These are phyloP conservation scores for Kodamaea alishanica DNA, from an alignment of 1,139 yeast species.

Conservation along the genomic window DNA sequence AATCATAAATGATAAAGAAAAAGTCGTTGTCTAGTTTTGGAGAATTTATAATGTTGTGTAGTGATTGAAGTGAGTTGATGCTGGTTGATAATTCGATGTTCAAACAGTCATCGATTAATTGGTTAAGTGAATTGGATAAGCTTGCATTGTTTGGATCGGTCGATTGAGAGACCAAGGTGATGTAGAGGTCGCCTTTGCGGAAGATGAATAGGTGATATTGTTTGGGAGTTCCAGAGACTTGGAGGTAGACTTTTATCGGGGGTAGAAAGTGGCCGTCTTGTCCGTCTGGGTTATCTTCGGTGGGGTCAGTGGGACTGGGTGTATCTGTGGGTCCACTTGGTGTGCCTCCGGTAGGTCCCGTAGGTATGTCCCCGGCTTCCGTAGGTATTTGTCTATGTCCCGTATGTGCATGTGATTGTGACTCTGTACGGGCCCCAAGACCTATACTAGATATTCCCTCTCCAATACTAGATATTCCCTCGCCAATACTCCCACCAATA, in stretches of 20 bases:
- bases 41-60: constrained; percentile 16
- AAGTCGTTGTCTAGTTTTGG: constrained; percentile 33
- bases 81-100: no score
- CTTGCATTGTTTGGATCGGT: no score
- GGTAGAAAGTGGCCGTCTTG: no score
- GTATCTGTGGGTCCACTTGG: no score
- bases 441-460: background rate
- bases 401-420: constrained; percentile 1
- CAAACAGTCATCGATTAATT: no score
- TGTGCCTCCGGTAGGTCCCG: no score
- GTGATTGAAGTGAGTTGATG: constrained; percentile 27
- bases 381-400: no score
- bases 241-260: no score
- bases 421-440: background rate
- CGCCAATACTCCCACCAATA: constrained; percentile 9
- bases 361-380: no score
- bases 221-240: constrained; percentile 1
- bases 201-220: constrained; percentile 36
- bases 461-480: background rate
- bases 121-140: no score
- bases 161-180: constrained; percentile 26
- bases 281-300: no score
- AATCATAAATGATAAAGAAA: constrained; percentile 36
- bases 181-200: constrained; percentile 20
- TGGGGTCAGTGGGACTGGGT: no score